These are phyloP conservation scores for Rubia occidens DNA, from an alignment of 305 asterid species.

Conservation along the genomic window DNA sequence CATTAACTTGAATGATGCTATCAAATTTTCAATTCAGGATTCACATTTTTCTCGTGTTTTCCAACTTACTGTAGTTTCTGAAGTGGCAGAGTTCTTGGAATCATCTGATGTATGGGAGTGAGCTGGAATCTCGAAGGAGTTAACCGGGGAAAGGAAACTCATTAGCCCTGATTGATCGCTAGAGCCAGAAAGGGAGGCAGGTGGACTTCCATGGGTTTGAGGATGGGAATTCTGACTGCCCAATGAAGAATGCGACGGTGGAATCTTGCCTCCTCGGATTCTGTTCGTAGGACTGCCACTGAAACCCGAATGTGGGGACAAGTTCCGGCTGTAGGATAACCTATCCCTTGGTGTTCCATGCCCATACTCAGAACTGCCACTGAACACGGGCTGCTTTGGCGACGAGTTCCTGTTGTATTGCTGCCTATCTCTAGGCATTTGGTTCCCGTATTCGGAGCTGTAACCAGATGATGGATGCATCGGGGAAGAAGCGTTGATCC, in stretches of 20 bases:
- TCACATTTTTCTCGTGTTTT: neutral
- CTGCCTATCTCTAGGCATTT: neutral
- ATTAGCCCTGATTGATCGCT: slow-evolving; percentile 24
- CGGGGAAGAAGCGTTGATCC: neutral
- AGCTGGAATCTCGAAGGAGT: slow-evolving; percentile 23
- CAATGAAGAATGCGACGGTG: slow-evolving; percentile 12
- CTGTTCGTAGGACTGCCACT: slow-evolving; percentile 13
- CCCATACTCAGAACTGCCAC: slow-evolving; percentile 1
- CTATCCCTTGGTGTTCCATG: slow-evolving; percentile 5
- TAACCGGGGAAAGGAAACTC: slow-evolving; percentile 25
- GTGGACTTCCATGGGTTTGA: slow-evolving; percentile 15
- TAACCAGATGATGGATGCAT: neutral
- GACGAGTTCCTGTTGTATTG: slow-evolving; percentile 9
- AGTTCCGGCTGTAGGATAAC: slow-evolving; percentile 13
- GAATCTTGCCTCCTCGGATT: slow-evolving; percentile 14
- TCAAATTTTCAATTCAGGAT: too few relatives aligned
- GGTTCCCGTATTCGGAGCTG: too few relatives aligned
- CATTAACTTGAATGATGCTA: too few relatives aligned
- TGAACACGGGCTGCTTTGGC: slow-evolving; percentile 1
- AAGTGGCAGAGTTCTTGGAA: slow-evolving; percentile 25
- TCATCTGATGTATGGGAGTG: slow-evolving; percentile 23
- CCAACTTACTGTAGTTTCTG: slow-evolving; percentile 47
- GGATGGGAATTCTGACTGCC: slow-evolving; percentile 16
- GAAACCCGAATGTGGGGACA: neutral
- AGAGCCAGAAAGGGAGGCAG: slow-evolving; percentile 22